These are phyloP conservation scores for Colletotrichum graminicola DNA, from an alignment of 2,329 filamentous ascomycete genomes.

Conservation along the genomic window DNA sequence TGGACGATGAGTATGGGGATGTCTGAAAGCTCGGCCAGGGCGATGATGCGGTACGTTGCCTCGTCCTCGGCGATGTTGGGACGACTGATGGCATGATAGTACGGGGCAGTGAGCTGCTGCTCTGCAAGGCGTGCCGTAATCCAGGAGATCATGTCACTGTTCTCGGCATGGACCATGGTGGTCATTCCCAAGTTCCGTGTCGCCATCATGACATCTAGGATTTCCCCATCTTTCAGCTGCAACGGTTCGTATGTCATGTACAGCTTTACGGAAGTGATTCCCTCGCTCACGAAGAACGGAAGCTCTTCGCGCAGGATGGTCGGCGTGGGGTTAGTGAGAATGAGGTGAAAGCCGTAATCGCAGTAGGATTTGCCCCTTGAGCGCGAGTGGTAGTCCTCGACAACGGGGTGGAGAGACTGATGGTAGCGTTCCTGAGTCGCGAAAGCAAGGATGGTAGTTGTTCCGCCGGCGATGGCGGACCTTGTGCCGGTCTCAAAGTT, in stretches of 20 bases:
- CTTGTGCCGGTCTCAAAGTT: conserved; percentile 60
- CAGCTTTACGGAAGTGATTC: conserved; percentile 63
- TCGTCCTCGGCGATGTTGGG: conserved; percentile 64
- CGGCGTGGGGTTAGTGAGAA: conserved; percentile 59
- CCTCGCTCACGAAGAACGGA: conserved; percentile 51
- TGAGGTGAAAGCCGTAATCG: conserved; percentile 69
- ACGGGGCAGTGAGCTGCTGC: conserved; percentile 60
- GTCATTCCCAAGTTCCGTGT: conserved; percentile 47
- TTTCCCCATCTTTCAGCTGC: conserved; percentile 61
- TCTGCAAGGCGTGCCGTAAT: conserved; percentile 65
- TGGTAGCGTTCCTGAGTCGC: conserved; percentile 64
- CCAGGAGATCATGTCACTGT: conserved; percentile 66
- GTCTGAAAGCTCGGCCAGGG: conserved; percentile 61
- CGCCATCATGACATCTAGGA: conserved; percentile 64
- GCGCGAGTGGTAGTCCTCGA: conserved; percentile 61
- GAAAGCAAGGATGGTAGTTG: conserved; percentile 70
- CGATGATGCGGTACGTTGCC: conserved; percentile 65
- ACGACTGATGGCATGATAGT: conserved; percentile 63
- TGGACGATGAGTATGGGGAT: conserved; percentile 67
- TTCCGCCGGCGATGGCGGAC: conserved; percentile 69
- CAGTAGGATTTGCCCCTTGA: conserved; percentile 62
- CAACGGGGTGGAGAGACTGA: conserved; percentile 57
- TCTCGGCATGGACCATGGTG: conserved; percentile 69
- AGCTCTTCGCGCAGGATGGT: conserved; percentile 54
- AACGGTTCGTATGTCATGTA: conserved; percentile 67